These are phyloP conservation scores for Staphylotrichum longicolle DNA, from an alignment of 495 filamentous ascomycete genomes.

Conservation along the genomic window DNA sequence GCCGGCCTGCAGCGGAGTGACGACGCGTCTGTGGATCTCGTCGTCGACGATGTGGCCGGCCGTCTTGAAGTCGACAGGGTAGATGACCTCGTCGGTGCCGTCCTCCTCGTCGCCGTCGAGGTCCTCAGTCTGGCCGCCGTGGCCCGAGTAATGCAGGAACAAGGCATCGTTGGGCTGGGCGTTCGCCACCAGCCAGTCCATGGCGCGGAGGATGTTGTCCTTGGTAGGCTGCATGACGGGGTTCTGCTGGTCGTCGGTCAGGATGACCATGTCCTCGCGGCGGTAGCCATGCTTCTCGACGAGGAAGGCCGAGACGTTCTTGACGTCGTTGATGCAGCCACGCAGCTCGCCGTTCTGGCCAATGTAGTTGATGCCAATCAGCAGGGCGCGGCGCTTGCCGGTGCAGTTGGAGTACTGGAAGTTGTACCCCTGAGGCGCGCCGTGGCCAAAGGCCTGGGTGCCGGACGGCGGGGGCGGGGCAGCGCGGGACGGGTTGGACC, in stretches of 20 bases:
- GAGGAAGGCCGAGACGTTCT: slow-evolving; percentile 83
- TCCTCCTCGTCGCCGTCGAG: slow-evolving; percentile 77
- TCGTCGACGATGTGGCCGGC: slow-evolving; percentile 95
- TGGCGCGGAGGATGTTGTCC: slow-evolving; percentile 49
- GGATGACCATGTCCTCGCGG: slow-evolving; percentile 52
- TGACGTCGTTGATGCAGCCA: slow-evolving; percentile 94
- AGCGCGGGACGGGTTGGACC: slow-evolving; percentile 27
- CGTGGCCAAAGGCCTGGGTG: slow-evolving; percentile 48
- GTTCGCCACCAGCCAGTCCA: slow-evolving; percentile 47
- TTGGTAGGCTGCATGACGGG: slow-evolving; percentile 47
- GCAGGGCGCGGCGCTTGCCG: slow-evolving; percentile 77
- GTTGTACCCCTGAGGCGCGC: slow-evolving; percentile 47
- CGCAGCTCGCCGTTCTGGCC: slow-evolving; percentile 77
- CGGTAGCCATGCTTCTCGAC: slow-evolving; percentile 69
- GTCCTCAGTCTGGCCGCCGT: slow-evolving; percentile 50
- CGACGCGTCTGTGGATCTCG: slow-evolving; percentile 89
- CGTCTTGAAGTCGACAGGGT: slow-evolving; percentile 87
- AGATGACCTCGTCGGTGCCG: slow-evolving; percentile 94
- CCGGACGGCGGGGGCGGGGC: slow-evolving; percentile 50
- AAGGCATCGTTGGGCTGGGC: slow-evolving; percentile 51
- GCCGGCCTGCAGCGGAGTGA: slow-evolving; percentile 74
- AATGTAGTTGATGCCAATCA: slow-evolving; percentile 96
- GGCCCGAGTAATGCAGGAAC: slow-evolving; percentile 58
- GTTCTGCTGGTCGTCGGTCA: slow-evolving; percentile 49
- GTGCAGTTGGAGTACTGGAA: slow-evolving; percentile 90